Conservation (phyloP, 768 basidiomycete species). For the Fomitopsis serialis region DNA sequence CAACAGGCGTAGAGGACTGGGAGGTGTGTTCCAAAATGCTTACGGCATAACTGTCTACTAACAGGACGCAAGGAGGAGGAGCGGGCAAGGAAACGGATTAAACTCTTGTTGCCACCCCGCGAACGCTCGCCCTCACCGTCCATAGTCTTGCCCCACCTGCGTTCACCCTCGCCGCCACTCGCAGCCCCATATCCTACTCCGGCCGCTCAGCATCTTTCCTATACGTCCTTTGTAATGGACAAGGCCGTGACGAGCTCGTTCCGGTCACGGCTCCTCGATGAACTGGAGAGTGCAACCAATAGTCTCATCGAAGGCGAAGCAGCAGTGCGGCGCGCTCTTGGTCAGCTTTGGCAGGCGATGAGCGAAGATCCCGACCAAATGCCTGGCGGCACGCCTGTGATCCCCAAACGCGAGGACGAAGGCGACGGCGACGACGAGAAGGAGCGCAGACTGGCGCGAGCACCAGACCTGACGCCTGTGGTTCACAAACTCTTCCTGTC, state of each 20-base stretch:
- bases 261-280: slow-evolving; percentile 70
- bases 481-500: slow-evolving; percentile 65
- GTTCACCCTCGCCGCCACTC: slow-evolving; percentile 75
- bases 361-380: slow-evolving; percentile 56
- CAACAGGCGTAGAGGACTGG: slow-evolving; percentile 80
- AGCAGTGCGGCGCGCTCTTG: slow-evolving; percentile 65
- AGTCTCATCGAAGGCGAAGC: slow-evolving; percentile 82
- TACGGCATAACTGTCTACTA: not conserved
- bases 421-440: slow-evolving; percentile 31
- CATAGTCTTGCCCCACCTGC: slow-evolving; percentile 67
- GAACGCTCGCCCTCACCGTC: slow-evolving; percentile 67
- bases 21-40: slow-evolving; percentile 52
- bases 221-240: slow-evolving; percentile 83
- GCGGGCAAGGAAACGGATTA: slow-evolving; percentile 76
- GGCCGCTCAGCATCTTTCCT: slow-evolving; percentile 61
- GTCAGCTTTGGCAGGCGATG: slow-evolving; percentile 77
- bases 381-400: slow-evolving; percentile 32
- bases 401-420: slow-evolving; percentile 65
- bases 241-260: slow-evolving; percentile 81
- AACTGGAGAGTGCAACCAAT: slow-evolving; percentile 78
- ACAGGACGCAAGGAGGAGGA: slow-evolving; percentile 59
- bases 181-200: slow-evolving; percentile 72
- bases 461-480: slow-evolving; percentile 61
- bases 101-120: slow-evolving; percentile 51
- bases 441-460: slow-evolving; percentile 44